Evolutionary conservation across 106 monocot genomes (phyloP).

Genomic region (Acorus calamus): DNA sequence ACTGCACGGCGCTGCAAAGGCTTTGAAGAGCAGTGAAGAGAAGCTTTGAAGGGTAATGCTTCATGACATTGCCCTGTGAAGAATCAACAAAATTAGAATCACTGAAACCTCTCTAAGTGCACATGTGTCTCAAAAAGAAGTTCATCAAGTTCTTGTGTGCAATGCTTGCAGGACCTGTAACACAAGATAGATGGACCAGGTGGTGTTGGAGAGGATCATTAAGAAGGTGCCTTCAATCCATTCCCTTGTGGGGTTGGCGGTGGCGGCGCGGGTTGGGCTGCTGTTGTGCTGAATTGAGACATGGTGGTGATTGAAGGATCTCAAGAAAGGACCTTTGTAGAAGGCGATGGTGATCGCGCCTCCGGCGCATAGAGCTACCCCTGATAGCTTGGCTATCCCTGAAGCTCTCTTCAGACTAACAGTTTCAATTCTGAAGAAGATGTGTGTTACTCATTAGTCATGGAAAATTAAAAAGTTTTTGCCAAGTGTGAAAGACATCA

Average conservation of each 20-base stretch:
- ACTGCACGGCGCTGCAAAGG: conserved; percentile 30
- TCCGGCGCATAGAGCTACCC: conserved; percentile 31
- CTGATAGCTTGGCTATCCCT: conserved; percentile 33
- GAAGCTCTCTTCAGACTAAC: conserved; percentile 31
- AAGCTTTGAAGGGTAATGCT: conserved; percentile 32
- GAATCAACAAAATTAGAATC: neutral
- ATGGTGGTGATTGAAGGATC: conserved; percentile 15
- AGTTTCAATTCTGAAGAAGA: conserved; percentile 35
- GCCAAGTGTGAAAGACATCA: neutral
- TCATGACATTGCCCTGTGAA: conserved; percentile 10
- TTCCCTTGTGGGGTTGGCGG: neutral
- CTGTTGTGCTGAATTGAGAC: conserved; percentile 1
- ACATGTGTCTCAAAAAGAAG: no score
- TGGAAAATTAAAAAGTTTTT: no score
- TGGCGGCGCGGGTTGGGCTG: neutral
- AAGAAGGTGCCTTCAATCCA: conserved; percentile 42
- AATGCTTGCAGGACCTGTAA: conserved; percentile 3
- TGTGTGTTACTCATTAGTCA: neutral
- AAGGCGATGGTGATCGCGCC: conserved; percentile 42
- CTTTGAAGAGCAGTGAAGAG: conserved; percentile 25
- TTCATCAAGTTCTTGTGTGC: neutral
- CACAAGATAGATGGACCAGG: conserved; percentile 19
- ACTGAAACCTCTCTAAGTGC: no score
- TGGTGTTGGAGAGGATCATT: conserved; percentile 7
- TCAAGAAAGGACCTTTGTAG: conserved; percentile 26